Evolutionary conservation across 768 basidiomycete genomes (phyloP), one percentile per base, ranked within the genome.

Genomic region (Psilocybe tampanensis): DNA sequence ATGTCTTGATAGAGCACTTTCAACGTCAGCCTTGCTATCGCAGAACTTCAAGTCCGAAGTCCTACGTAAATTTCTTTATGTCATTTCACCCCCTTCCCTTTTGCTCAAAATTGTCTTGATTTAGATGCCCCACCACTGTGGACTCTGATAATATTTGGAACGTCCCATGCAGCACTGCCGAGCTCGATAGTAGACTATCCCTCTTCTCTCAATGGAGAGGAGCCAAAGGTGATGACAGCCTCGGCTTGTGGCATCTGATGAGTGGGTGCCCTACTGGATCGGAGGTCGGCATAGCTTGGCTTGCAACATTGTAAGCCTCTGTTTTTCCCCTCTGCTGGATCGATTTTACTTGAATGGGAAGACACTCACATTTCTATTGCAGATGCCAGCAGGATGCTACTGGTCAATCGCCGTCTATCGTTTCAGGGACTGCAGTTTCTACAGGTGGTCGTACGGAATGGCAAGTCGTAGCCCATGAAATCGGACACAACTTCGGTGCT

Each of bases 231-330:
- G 71, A 78, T n/a, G 92, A 94, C 67, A 82, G 85, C 17, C 85
- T 82, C 19, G 94, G 93, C 2, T 77, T 96, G 26, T 95, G 92
- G 90, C 93, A 94, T 74, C 75, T 95, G 12, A 89, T 95, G 87
- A 92, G 89, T 60, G 86, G 86, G 22, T 92, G 91, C 63, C 84
- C 88, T 3, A 87, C 88, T 8, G 89, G 89, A n/a, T 80, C 84
- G 9, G 90, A 92, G 71, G 85, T 89, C 34, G 94, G 93, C 19
- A 92, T 95, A 47, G 93, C 93, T 3, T 94, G 92, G 93, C 81
- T 96, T 2, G 90, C 82, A 19, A 91, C 90, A 18, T 68, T 95
- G 72, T 90, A 73, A 66, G 79, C 74, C 34, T 12, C 47, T 47
- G n/a, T 42, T 29, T 42, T 32, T 54, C 49, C 19, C 47, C 41